A percentile compares a stretch with the other conserved stretches of the same genome.
Evolutionary conservation across 1,284 basidiomycete genomes (phyloP).

Genomic region (Tylopilus sp.): DNA sequence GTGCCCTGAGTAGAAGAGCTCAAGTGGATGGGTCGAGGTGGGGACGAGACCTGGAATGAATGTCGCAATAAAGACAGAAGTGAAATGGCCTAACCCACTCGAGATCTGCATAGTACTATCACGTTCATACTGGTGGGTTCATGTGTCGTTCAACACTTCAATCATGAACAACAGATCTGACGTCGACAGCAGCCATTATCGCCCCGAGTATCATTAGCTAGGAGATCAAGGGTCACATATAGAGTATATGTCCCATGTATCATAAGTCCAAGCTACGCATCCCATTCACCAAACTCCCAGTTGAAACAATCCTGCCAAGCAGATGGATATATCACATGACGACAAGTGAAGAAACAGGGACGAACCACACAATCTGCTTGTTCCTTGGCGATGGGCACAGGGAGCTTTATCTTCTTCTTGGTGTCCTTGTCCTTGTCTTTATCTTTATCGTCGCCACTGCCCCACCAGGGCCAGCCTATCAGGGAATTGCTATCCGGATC

Average conservation of each 20-base stretch:
- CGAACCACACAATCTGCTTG: slow-evolving; percentile 52
- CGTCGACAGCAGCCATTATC: background rate
- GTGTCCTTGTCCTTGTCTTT: slow-evolving; percentile 24
- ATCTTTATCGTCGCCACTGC: slow-evolving; percentile 26
- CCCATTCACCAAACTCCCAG: slow-evolving; percentile 68
- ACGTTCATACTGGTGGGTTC: too few relatives aligned
- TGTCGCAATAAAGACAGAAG: too few relatives aligned
- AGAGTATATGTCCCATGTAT: background rate
- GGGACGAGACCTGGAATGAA: too few relatives aligned
- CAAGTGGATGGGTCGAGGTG: too few relatives aligned
- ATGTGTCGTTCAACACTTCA: too few relatives aligned
- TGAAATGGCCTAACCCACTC: too few relatives aligned
- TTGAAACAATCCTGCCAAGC: slow-evolving; percentile 70
- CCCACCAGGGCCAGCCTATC: slow-evolving; percentile 42
- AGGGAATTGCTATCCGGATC: slow-evolving; percentile 10
- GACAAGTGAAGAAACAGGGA: slow-evolving; percentile 1
- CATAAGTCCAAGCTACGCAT: slow-evolving; percentile 7
- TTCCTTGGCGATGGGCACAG: slow-evolving; percentile 57
- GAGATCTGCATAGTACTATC: too few relatives aligned
- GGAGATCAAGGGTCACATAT: background rate
- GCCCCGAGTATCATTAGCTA: background rate
- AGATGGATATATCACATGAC: background rate
- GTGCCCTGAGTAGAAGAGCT: too few relatives aligned
- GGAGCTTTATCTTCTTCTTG: slow-evolving; percentile 30
- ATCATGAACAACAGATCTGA: too few relatives aligned